These are phyloP conservation scores for Cystobasidium pallidum DNA, from an alignment of 1,284 basidiomycete genomes.

Conservation along the genomic window DNA sequence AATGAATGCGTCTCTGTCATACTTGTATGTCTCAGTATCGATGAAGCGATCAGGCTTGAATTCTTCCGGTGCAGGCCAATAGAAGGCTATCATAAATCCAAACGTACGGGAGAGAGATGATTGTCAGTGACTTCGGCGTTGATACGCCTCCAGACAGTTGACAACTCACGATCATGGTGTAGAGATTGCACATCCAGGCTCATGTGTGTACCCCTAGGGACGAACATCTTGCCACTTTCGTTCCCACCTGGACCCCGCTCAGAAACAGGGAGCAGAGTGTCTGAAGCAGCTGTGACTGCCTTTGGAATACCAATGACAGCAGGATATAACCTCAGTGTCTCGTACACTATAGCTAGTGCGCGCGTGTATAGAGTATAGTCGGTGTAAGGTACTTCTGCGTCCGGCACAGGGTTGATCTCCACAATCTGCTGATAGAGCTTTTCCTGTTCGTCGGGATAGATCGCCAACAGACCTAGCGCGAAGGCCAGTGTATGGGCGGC, in stretches of 20 bases:
- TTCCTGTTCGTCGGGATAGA: slow-evolving; percentile 68
- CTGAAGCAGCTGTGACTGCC: slow-evolving; percentile 55
- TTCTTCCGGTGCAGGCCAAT: slow-evolving; percentile 63
- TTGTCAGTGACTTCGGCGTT: background rate
- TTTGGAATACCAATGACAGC: slow-evolving; percentile 62
- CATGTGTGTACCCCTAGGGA: slow-evolving; percentile 60
- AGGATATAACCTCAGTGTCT: slow-evolving; percentile 66
- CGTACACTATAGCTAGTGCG: slow-evolving; percentile 62
- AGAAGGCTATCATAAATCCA: slow-evolving; percentile 58
- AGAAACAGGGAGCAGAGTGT: slow-evolving; percentile 46
- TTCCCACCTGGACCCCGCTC: slow-evolving; percentile 57
- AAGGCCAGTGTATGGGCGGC: slow-evolving; percentile 65
- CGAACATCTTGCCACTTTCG: slow-evolving; percentile 55
- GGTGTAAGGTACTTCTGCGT: slow-evolving; percentile 60
- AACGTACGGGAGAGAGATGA: background rate
- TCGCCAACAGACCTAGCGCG: slow-evolving; percentile 62
- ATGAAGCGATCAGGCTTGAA: slow-evolving; percentile 64
- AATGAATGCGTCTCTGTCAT: slow-evolving; percentile 61
- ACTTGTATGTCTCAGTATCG: slow-evolving; percentile 57
- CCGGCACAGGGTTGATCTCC: slow-evolving; percentile 51
- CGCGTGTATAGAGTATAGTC: slow-evolving; percentile 60
- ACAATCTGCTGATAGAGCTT: slow-evolving; percentile 64
- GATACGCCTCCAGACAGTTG: too few species aligned
- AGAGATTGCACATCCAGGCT: slow-evolving; percentile 51
- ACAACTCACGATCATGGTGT: slow-evolving; percentile 52